phyloP scores from a whole-genome alignment of 2,329 filamentous ascomycete species.

The Fusarium armeniacum region DNA sequence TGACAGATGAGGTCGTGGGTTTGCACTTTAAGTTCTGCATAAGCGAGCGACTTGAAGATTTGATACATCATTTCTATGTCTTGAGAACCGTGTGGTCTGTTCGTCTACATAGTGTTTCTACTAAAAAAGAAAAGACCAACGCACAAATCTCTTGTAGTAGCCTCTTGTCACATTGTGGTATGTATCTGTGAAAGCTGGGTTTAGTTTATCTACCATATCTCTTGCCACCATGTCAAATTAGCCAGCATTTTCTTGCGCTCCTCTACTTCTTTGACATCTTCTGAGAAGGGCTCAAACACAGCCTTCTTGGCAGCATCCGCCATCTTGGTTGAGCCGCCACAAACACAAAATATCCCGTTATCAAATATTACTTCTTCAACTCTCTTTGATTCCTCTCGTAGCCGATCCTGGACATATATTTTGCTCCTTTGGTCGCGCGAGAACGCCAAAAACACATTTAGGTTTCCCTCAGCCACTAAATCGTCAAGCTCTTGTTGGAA shows the following conservation, averaged over 20 bases:
- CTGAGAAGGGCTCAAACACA: slow-evolving; percentile 64
- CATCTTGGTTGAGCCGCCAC: slow-evolving; percentile 71
- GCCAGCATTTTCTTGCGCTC: slow-evolving; percentile 57
- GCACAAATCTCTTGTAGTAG: background rate
- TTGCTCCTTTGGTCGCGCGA: slow-evolving; percentile 64
- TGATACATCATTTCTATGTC: background rate
- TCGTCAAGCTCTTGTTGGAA: slow-evolving; percentile 81
- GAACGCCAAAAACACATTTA: slow-evolving; percentile 62
- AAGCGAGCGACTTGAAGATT: slow-evolving; percentile 35
- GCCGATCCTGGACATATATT: slow-evolving; percentile 69
- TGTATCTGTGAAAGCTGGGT: background rate
- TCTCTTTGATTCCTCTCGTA: slow-evolving; percentile 59
- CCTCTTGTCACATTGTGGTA: background rate
- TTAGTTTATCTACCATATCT: slow-evolving; percentile 66
- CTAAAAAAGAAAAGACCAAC: background rate
- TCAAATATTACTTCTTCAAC: slow-evolving; percentile 55
- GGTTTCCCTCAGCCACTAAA: slow-evolving; percentile 33
- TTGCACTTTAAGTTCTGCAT: slow-evolving; percentile 17
- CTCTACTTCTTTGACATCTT: slow-evolving; percentile 54
- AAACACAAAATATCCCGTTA: slow-evolving; percentile 65
- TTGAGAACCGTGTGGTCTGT: background rate
- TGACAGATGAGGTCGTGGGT: background rate
- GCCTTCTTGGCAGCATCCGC: slow-evolving; percentile 67
- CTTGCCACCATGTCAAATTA: slow-evolving; percentile 66
- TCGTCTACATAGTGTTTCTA: background rate